These are phyloP conservation scores for Aspergillus campestris DNA, from an alignment of 495 filamentous ascomycete species.

Conservation along the genomic window DNA sequence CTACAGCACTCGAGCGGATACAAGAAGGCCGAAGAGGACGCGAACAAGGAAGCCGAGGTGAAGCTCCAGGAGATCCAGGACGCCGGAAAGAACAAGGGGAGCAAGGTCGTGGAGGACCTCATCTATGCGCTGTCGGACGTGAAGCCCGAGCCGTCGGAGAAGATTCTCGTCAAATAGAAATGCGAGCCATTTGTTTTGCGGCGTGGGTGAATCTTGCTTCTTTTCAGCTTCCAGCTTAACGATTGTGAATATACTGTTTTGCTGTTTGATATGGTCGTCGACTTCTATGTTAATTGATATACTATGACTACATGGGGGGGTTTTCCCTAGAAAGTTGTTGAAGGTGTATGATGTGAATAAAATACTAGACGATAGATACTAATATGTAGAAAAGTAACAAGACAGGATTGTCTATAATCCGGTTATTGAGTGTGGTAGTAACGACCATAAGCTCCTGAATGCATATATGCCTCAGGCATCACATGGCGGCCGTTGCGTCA, in stretches of 20 bases:
- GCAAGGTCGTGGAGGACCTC: conserved; percentile 71
- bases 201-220: conserved; percentile 7
- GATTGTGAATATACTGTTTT: conserved; percentile 9
- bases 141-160: conserved; percentile 59
- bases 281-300: too few species aligned
- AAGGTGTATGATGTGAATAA: neutral
- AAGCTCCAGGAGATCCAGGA: conserved; percentile 76
- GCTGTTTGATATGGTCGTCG: too few species aligned
- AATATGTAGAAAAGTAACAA: too few species aligned
- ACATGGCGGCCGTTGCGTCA: conserved; percentile 1
- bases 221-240: conserved; percentile 6
- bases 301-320: too few species aligned
- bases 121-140: conserved; percentile 71
- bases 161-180: conserved; percentile 30
- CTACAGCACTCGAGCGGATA: conserved; percentile 75
- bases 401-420: too few species aligned
- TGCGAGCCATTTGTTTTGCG: conserved; percentile 12
- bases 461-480: conserved; percentile 1
- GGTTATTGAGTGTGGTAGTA: too few species aligned
- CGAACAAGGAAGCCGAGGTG: conserved; percentile 68
- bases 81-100: conserved; percentile 67
- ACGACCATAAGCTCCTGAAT: too few species aligned
- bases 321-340: neutral
- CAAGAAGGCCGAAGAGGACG: conserved; percentile 79
- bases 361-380: neutral